Conservation (phyloP, 2,329 filamentous ascomycete genomes). For the Colletotrichum gigasporum region DNA sequence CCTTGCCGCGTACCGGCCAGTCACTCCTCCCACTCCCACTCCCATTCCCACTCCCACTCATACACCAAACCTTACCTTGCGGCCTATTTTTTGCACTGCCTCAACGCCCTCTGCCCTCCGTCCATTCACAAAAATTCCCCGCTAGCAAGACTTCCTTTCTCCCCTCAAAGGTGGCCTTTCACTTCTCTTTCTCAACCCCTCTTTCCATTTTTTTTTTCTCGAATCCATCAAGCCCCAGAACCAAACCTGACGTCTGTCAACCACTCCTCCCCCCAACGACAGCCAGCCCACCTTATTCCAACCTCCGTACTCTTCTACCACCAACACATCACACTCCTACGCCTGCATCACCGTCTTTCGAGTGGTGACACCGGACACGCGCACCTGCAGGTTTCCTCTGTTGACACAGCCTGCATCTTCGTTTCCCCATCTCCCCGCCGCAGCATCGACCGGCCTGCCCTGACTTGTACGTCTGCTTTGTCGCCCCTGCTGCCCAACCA, state of each 20-base stretch:
- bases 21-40: conserved; percentile 31
- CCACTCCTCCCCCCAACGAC: conserved; percentile 13
- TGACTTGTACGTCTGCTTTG: conserved; percentile 18
- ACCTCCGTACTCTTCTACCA: conserved; percentile 10
- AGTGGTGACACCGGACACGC: not conserved
- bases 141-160: conserved; percentile 30
- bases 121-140: conserved; percentile 25
- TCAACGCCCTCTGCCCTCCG: conserved; percentile 27
- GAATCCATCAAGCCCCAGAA: conserved; percentile 21
- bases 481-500: not conserved
- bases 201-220: conserved; percentile 28
- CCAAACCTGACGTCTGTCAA: conserved; percentile 22
- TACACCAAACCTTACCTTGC: conserved; percentile 31
- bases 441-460: conserved; percentile 2
- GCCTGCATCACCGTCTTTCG: not conserved
- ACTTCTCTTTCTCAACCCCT: conserved; percentile 20
- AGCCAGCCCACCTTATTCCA: conserved; percentile 29
- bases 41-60: conserved; percentile 25
- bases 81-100: conserved; percentile 30
- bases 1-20: conserved; percentile 17
- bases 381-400: conserved; percentile 16
- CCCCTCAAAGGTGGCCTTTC: conserved; percentile 28
- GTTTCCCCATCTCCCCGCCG: not conserved
- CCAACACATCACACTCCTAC: not conserved
- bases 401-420: conserved; percentile 17